Conservation (phyloP, 495 filamentous ascomycete species). For the Entonaema liquescens region DNA sequence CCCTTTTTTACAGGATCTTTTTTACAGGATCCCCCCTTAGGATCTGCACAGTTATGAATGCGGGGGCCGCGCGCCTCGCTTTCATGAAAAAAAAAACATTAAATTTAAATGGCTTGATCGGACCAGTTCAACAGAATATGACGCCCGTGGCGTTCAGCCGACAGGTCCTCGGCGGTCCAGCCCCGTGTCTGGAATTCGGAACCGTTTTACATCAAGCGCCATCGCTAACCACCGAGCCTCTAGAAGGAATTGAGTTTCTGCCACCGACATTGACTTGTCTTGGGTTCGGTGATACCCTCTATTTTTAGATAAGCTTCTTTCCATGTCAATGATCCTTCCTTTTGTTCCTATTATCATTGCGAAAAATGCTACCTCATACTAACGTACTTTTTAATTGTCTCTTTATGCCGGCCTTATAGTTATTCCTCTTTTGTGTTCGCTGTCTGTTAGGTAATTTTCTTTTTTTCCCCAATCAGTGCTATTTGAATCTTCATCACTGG, state of each 20-base stretch:
- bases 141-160: conserved; percentile 13
- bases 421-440: neutral
- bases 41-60: neutral
- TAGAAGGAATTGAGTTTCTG: conserved; percentile 1
- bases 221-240: conserved; percentile 4
- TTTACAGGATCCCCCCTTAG: neutral
- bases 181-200: conserved; percentile 28
- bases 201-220: conserved; percentile 15
- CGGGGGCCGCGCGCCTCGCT: neutral
- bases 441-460: no score
- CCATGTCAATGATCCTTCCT: neutral
- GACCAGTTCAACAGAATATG: conserved; percentile 14
- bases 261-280: conserved; percentile 16
- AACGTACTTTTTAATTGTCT: neutral
- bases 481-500: neutral
- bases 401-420: neutral
- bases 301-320: conserved; percentile 26
- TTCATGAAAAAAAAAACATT: neutral
- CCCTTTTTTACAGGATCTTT: neutral
- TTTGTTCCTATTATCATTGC: neutral
- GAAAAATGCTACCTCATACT: no score
- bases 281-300: neutral
- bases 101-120: conserved; percentile 9
- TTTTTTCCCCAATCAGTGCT: neutral
- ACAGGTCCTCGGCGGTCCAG: neutral